These are phyloP conservation scores for Hypomontagnella monticulosa DNA, from an alignment of 495 filamentous ascomycete species.

Conservation along the genomic window DNA sequence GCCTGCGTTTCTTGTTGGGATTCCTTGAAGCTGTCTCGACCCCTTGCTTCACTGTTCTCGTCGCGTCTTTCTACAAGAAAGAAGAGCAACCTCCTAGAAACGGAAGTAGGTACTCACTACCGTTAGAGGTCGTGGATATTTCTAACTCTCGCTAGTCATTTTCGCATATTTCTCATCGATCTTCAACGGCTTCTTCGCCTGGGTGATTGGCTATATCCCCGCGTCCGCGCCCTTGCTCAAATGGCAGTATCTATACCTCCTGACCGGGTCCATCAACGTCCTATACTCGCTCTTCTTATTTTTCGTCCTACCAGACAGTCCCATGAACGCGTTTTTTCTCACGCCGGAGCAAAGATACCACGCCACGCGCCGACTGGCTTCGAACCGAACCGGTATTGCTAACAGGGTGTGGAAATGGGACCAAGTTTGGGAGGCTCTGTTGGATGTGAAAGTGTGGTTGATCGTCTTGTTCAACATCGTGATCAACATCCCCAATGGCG, in stretches of 20 bases:
- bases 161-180: constrained; percentile 44
- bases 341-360: constrained; percentile 38
- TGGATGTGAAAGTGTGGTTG: constrained; percentile 34
- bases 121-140: neutral
- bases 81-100: constrained; percentile 49
- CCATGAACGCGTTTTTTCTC: constrained; percentile 42
- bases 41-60: constrained; percentile 30
- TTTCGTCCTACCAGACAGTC: constrained; percentile 42
- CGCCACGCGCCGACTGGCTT: constrained; percentile 33
- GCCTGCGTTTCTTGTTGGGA: constrained; percentile 38
- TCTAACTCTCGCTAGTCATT: constrained; percentile 35
- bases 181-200: constrained; percentile 59
- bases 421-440: constrained; percentile 39
- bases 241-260: constrained; percentile 43
- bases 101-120: constrained; percentile 52
- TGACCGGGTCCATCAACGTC: constrained; percentile 42
- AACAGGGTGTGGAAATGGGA: constrained; percentile 41
- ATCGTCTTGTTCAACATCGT: constrained; percentile 33
- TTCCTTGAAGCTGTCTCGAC: constrained; percentile 30
- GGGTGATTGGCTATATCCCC: constrained; percentile 55
- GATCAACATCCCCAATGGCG: constrained; percentile 40
- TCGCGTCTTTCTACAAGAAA: constrained; percentile 39
- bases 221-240: constrained; percentile 37
- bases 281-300: constrained; percentile 38
- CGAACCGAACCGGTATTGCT: constrained; percentile 36